Evolutionary conservation across 768 basidiomycete genomes (phyloP).

Genomic region (Mycena rebaudengoi): DNA sequence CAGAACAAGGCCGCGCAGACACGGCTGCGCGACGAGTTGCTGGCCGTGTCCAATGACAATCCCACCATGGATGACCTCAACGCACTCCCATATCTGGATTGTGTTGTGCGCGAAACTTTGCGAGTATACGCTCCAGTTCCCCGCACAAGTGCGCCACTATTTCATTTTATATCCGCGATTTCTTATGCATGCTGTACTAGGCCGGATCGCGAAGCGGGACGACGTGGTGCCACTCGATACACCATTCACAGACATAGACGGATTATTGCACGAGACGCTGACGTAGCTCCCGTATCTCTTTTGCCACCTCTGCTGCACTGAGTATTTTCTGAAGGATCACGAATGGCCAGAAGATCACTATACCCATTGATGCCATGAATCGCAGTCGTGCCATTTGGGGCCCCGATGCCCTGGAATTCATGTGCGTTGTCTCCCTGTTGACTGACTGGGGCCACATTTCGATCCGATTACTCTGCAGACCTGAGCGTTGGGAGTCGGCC

Average conservation of each 20-base stretch:
- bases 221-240: conserved; percentile 47
- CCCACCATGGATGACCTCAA: background rate
- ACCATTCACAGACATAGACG: too few relatives aligned
- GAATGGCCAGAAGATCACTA: conserved; percentile 34
- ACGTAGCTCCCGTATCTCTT: background rate
- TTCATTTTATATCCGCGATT: background rate
- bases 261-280: conserved; percentile 34
- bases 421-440: conserved; percentile 44
- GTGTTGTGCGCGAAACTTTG: conserved; percentile 3
- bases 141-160: background rate
- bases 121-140: background rate
- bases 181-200: background rate
- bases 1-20: background rate
- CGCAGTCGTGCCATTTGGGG: conserved; percentile 49
- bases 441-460: conserved; percentile 32
- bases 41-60: background rate
- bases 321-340: too few relatives aligned
- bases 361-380: conserved; percentile 42
- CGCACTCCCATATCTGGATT: background rate
- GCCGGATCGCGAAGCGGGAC: conserved; percentile 39
- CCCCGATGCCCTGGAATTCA: conserved; percentile 49
- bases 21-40: background rate
- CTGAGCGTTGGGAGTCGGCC: background rate
- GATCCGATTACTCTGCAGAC: conserved; percentile 39
- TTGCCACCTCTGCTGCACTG: too few relatives aligned